phyloP scores from a whole-genome alignment of 768 basidiomycete genomes.

The Cystofilobasidium bisporidii region DNA sequence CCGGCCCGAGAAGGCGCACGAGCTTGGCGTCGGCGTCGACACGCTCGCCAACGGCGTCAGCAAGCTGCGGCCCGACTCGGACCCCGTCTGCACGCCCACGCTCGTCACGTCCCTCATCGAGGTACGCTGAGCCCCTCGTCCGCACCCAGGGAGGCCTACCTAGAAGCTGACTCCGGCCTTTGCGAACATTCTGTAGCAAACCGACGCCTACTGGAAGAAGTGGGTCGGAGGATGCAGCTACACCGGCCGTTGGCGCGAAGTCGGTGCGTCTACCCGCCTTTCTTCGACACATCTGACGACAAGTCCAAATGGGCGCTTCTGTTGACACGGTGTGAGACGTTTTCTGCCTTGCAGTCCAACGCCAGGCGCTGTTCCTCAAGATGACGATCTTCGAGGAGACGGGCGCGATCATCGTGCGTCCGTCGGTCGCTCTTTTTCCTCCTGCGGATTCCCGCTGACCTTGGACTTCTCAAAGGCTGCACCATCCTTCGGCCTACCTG shows the following conservation, averaged over 20 bases:
- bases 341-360: slow-evolving; percentile 52
- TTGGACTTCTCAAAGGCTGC: slow-evolving; percentile 45
- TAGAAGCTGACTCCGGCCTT: no score
- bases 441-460: neutral
- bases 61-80: slow-evolving; percentile 49
- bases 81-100: slow-evolving; percentile 55
- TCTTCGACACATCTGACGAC: neutral
- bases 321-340: neutral
- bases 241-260: slow-evolving; percentile 88
- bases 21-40: slow-evolving; percentile 47
- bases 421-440: neutral
- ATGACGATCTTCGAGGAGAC: slow-evolving; percentile 62
- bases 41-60: slow-evolving; percentile 46
- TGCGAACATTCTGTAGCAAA: neutral
- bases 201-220: slow-evolving; percentile 15
- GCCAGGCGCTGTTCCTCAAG: slow-evolving; percentile 84
- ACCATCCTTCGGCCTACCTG: slow-evolving; percentile 88
- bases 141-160: no score
- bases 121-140: no score
- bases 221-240: slow-evolving; percentile 58
- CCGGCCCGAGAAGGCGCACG: slow-evolving; percentile 40
- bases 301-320: neutral
- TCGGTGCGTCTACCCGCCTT: neutral
- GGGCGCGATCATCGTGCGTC: slow-evolving; percentile 63
- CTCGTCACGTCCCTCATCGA: neutral